phyloP scores from a whole-genome alignment of 345 rosid species.

The Gossypium sturtianum region DNA sequence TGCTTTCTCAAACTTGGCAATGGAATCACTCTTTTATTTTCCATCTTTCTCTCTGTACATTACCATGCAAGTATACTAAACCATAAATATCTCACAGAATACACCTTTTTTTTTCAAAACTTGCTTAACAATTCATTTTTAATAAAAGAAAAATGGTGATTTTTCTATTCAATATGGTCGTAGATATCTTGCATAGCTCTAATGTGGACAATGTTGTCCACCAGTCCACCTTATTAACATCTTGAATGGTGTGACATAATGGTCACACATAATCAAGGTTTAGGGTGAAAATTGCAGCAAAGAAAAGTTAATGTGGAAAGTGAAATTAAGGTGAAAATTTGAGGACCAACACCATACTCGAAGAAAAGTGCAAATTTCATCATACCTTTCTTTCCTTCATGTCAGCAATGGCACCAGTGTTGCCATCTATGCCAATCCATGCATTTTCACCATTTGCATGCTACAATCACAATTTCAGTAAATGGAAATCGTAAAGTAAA shows the following conservation, averaged over 20 bases:
- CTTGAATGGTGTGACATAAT: background rate
- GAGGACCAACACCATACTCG: background rate
- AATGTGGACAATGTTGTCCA: background rate
- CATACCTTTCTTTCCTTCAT: slow-evolving; percentile 82
- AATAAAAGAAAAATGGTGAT: background rate
- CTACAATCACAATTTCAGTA: slow-evolving; percentile 26
- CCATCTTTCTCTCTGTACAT: too few relatives aligned
- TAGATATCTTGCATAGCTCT: background rate
- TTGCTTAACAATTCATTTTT: background rate
- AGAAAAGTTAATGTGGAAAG: background rate
- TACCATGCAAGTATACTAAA: too few relatives aligned
- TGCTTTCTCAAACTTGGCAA: too few relatives aligned
- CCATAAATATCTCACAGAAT: too few relatives aligned
- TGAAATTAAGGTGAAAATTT: background rate
- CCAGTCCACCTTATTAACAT: background rate
- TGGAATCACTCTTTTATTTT: too few relatives aligned
- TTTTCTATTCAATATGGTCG: background rate
- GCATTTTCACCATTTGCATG: slow-evolving; percentile 98
- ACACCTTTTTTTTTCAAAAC: too few relatives aligned
- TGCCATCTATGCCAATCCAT: slow-evolving; percentile 92
- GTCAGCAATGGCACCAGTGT: slow-evolving; percentile 81
- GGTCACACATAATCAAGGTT: background rate
- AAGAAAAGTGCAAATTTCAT: background rate
- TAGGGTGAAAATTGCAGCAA: background rate
- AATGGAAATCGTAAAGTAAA: background rate